Conservation (phyloP, 805 yeast genomes). For the Candida vartiovaarae region DNA sequence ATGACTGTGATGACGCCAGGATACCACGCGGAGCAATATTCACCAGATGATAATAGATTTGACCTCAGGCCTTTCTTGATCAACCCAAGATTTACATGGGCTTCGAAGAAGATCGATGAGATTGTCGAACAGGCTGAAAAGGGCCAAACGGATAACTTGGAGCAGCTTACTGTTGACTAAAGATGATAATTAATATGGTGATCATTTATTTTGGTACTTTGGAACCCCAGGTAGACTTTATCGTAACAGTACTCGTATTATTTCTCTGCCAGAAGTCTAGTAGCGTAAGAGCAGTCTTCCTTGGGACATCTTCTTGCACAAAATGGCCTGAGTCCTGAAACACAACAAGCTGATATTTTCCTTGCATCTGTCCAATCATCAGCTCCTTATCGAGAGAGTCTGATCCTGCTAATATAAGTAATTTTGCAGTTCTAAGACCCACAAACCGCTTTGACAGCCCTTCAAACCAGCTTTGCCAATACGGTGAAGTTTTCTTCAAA, state of each 20-base stretch:
- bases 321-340: conserved; percentile 85
- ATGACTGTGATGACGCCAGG: conserved; percentile 97
- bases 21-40: conserved; percentile 96
- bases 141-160: conserved; percentile 27
- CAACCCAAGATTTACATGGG: conserved; percentile 84
- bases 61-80: conserved; percentile 95
- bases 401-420: conserved; percentile 80
- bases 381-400: conserved; percentile 80
- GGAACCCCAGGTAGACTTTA: conserved; percentile 34
- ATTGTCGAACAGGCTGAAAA: conserved; percentile 53
- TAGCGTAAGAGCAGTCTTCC: conserved; percentile 50
- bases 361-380: conserved; percentile 98
- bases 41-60: conserved; percentile 96
- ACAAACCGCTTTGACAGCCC: conserved; percentile 54
- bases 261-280: conserved; percentile 40
- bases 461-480: conserved; percentile 81
- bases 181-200: conserved; percentile 25
- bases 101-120: conserved; percentile 79
- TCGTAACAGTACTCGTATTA: conserved; percentile 26
- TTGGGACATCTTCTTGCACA: conserved; percentile 87
- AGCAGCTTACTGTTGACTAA: conserved; percentile 41
- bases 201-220: conserved; percentile 21
- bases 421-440: conserved; percentile 47
- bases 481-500: conserved; percentile 50
- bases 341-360: conserved; percentile 83